Conservation (phyloP, 371 early-diverging fungal genomes). For the Dichotomocladium elegans region DNA sequence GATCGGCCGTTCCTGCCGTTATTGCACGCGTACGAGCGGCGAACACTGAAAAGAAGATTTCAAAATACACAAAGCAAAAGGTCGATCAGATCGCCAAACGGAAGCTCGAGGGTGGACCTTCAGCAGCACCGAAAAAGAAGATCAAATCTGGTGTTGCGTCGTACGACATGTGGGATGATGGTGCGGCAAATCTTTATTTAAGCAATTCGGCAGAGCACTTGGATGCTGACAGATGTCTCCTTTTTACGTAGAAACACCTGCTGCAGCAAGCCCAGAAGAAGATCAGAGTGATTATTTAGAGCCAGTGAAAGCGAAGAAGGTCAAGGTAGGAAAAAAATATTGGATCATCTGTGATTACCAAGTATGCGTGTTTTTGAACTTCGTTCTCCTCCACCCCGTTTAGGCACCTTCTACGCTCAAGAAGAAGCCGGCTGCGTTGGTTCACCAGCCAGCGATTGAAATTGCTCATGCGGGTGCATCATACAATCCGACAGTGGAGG, state of each 20-base stretch:
- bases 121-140: constrained; percentile 19
- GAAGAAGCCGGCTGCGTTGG: constrained; percentile 39
- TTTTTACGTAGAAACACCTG: background rate
- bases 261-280: background rate
- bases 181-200: background rate
- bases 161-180: constrained; percentile 57
- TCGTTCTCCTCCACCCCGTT: too few relatives aligned
- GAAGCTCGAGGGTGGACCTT: constrained; percentile 9
- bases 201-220: too few relatives aligned
- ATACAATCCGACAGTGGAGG: constrained; percentile 81
- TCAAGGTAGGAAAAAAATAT: constrained; percentile 11
- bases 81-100: constrained; percentile 23
- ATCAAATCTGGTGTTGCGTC: constrained; percentile 11
- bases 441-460: constrained; percentile 64
- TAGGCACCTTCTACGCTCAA: constrained; percentile 54
- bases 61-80: constrained; percentile 19
- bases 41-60: constrained; percentile 18
- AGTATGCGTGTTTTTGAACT: background rate
- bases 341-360: background rate
- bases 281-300: constrained; percentile 15
- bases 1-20: constrained; percentile 58
- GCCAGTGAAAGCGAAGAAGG: constrained; percentile 19
- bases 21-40: constrained; percentile 16
- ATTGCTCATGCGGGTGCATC: constrained; percentile 85
- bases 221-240: background rate